Conservation (phyloP, 495 filamentous ascomycete genomes). For the Aspergillus leporis region DNA sequence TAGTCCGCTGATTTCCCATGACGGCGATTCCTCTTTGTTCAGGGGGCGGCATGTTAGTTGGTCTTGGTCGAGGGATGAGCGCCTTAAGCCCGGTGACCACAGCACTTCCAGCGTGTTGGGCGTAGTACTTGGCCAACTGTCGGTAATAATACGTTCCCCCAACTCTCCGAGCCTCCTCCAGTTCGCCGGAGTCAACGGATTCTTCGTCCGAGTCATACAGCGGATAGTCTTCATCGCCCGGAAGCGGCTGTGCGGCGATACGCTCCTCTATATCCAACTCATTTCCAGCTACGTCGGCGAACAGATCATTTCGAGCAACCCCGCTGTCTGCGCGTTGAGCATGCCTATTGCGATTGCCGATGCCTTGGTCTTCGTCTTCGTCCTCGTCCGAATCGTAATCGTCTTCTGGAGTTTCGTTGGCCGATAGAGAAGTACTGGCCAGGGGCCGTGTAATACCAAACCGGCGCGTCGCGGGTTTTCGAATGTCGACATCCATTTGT, state of each 20-base stretch:
- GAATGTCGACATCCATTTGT: conserved; percentile 97
- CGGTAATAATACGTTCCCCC: conserved; percentile 71
- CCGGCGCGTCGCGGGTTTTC: conserved; percentile 79
- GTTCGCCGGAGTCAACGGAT: conserved; percentile 60
- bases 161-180: conserved; percentile 71
- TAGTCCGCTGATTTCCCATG: conserved; percentile 54
- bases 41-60: conserved; percentile 58
- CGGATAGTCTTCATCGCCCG: conserved; percentile 70
- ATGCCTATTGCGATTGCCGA: conserved; percentile 4
- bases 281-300: conserved; percentile 46
- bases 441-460: conserved; percentile 86
- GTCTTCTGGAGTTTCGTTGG: conserved; percentile 65
- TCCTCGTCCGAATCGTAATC: conserved; percentile 61
- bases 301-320: conserved; percentile 26
- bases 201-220: conserved; percentile 94
- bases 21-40: conserved; percentile 48
- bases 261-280: conserved; percentile 76
- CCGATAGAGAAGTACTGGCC: conserved; percentile 71
- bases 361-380: conserved; percentile 41
- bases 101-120: conserved; percentile 38
- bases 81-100: conserved; percentile 46
- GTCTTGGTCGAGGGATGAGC: conserved; percentile 58
- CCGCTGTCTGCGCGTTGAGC: background rate
- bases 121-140: conserved; percentile 52
- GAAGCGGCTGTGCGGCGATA: conserved; percentile 58